Evolutionary conservation across 2,329 filamentous ascomycete species (phyloP).

Genomic region (Aspergillus clavatus): DNA sequence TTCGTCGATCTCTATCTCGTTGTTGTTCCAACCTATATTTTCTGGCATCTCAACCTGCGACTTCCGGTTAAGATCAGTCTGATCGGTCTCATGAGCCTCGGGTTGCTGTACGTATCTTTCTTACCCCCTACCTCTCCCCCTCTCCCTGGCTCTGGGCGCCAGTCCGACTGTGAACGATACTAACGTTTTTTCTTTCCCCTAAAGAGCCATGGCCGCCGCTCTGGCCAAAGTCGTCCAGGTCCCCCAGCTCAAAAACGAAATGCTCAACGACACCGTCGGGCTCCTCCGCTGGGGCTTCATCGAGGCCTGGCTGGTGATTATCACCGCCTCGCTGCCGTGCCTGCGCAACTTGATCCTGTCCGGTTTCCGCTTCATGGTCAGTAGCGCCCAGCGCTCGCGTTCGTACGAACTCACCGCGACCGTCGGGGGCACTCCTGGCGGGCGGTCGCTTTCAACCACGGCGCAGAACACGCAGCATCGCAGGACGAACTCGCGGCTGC

Average conservation of each 20-base stretch:
- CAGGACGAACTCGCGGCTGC: neutral
- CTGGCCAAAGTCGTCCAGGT: constrained; percentile 23
- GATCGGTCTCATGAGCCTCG: constrained; percentile 25
- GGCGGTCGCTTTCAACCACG: neutral
- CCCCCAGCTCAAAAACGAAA: constrained; percentile 18
- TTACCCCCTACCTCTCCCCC: neutral
- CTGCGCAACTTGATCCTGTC: constrained; percentile 19
- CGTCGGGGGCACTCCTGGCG: neutral
- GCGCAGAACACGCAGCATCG: neutral
- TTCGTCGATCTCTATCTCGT: constrained; percentile 24
- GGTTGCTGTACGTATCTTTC: constrained; percentile 25
- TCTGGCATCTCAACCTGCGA: constrained; percentile 33
- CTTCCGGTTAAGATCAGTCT: constrained; percentile 27
- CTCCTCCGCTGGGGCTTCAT: constrained; percentile 27
- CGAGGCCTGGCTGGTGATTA: constrained; percentile 28
- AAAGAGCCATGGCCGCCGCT: constrained; percentile 25
- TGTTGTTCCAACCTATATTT: constrained; percentile 24
- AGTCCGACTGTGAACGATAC: constrained; percentile 6
- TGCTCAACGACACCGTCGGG: constrained; percentile 15
- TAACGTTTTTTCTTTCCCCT: too few species aligned
- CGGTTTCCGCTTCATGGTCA: neutral
- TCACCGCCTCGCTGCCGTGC: constrained; percentile 28
- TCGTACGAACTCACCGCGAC: neutral
- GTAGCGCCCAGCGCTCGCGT: neutral
- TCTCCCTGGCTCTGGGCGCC: neutral